Percentiles rank a stretch among this genome's conserved stretches.
Evolutionary conservation across 2,329 filamentous ascomycete genomes (phyloP).

Genomic region (Microcyclospora pomicola): DNA sequence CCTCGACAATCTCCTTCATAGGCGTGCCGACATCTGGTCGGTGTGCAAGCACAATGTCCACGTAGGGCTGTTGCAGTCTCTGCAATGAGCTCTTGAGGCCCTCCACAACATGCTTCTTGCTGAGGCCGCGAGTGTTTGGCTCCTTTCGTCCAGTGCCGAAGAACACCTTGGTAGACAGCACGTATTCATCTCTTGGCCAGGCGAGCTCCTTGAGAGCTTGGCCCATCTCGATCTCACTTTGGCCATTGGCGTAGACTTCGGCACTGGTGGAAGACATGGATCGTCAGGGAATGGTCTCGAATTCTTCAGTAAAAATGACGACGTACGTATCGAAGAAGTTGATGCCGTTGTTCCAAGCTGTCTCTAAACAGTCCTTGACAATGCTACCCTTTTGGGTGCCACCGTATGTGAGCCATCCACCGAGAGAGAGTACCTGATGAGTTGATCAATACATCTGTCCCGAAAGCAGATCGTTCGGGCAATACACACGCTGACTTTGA

Average conservation of each 20-base stretch:
- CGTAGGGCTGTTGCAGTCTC: conserved; percentile 50
- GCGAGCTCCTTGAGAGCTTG: conserved; percentile 31
- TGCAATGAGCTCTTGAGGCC: conserved; percentile 44
- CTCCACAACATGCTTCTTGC: conserved; percentile 41
- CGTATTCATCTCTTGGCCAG: conserved; percentile 36
- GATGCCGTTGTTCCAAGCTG: conserved; percentile 36
- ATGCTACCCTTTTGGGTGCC: conserved; percentile 37
- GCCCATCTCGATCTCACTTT: conserved; percentile 49
- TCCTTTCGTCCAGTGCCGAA: conserved; percentile 45
- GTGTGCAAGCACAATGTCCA: conserved; percentile 51
- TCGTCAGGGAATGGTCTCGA: not conserved
- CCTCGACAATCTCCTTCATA: conserved; percentile 44
- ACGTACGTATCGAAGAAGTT: conserved; percentile 27
- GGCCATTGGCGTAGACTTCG: conserved; percentile 42
- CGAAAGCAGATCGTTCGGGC: too few species aligned
- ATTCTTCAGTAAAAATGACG: not conserved
- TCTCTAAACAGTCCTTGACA: conserved; percentile 38
- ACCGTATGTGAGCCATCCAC: conserved; percentile 33
- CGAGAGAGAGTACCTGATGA: conserved; percentile 34
- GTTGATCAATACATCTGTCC: too few species aligned
- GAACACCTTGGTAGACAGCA: conserved; percentile 33
- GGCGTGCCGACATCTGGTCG: conserved; percentile 37
- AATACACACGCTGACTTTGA: conserved; percentile 26
- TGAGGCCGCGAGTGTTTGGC: conserved; percentile 39
- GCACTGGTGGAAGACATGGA: conserved; percentile 26